Percentiles rank a stretch among this genome's conserved stretches.
phyloP scores from a whole-genome alignment of 2,329 filamentous ascomycete species.

The Juglanconis juglandina region DNA sequence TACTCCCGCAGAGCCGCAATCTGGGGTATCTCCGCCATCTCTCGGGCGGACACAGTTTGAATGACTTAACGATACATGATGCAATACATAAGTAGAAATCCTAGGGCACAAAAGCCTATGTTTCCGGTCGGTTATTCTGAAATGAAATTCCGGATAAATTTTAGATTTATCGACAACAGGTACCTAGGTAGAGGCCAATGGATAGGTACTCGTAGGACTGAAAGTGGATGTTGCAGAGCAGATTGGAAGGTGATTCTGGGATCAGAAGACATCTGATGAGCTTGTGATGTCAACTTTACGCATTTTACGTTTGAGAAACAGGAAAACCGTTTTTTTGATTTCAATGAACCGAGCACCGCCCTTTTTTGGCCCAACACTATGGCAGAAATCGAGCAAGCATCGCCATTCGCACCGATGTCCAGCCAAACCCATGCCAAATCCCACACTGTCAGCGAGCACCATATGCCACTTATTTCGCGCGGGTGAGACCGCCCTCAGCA shows the following conservation, averaged over 20 bases:
- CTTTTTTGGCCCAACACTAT: too few relatives aligned
- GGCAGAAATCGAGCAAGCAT: neutral
- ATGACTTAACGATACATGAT: too few relatives aligned
- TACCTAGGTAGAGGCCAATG: too few relatives aligned
- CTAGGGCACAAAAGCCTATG: too few relatives aligned
- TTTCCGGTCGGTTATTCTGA: too few relatives aligned
- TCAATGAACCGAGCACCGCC: neutral
- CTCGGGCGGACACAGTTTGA: too few relatives aligned
- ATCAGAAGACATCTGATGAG: neutral
- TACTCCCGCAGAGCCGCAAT: neutral
- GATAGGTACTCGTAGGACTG: neutral
- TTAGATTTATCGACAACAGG: too few relatives aligned
- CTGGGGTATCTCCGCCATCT: too few relatives aligned
- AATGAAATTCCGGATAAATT: too few relatives aligned
- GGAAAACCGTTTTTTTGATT: neutral
- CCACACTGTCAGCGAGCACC: neutral
- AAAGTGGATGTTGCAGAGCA: neutral
- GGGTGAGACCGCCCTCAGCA: slow-evolving; percentile 17
- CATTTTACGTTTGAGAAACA: neutral
- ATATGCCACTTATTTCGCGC: slow-evolving; percentile 4
- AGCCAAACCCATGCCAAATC: neutral
- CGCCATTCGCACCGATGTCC: neutral
- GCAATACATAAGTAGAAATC: too few relatives aligned
- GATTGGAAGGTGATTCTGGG: neutral
- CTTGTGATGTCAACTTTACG: neutral